Conservation (phyloP, 495 filamentous ascomycete genomes). For the Lophiotrema nucula region DNA sequence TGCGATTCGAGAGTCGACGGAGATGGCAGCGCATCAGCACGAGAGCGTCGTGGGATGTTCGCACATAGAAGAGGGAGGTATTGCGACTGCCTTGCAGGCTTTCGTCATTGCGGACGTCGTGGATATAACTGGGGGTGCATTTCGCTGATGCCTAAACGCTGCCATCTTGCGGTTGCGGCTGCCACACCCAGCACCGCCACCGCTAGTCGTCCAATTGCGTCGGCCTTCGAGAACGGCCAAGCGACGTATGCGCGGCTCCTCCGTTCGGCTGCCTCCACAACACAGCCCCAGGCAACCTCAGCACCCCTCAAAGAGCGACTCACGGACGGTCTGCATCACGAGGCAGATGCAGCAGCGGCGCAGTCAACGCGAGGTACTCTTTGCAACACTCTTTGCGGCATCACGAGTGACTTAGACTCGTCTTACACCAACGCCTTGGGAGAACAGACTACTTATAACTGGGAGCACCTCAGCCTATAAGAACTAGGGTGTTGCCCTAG, state of each 20-base stretch:
- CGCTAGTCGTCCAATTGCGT: neutral
- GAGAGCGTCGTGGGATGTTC: neutral
- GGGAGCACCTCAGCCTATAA: too few relatives aligned
- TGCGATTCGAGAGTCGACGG: neutral
- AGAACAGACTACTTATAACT: too few relatives aligned
- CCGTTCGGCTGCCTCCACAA: neutral
- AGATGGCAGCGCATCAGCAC: conserved; percentile 4
- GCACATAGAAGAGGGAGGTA: neutral
- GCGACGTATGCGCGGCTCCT: too few relatives aligned
- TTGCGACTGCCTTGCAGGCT: conserved; percentile 21
- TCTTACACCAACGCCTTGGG: too few relatives aligned
- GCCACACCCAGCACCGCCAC: neutral
- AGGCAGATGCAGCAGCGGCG: neutral
- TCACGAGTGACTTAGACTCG: too few relatives aligned
- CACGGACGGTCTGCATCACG: neutral
- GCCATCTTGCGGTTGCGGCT: neutral
- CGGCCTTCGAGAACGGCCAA: neutral
- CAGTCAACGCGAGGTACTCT: too few relatives aligned
- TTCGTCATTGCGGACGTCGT: conserved; percentile 19
- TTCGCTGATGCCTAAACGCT: conserved; percentile 19
- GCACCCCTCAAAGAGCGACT: too few relatives aligned
- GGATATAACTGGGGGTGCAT: conserved; percentile 20
- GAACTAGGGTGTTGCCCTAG: too few relatives aligned
- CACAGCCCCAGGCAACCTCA: neutral
- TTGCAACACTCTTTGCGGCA: too few relatives aligned